phyloP scores from a whole-genome alignment of 2,329 filamentous ascomycete species.

The Diaporthe sp. region DNA sequence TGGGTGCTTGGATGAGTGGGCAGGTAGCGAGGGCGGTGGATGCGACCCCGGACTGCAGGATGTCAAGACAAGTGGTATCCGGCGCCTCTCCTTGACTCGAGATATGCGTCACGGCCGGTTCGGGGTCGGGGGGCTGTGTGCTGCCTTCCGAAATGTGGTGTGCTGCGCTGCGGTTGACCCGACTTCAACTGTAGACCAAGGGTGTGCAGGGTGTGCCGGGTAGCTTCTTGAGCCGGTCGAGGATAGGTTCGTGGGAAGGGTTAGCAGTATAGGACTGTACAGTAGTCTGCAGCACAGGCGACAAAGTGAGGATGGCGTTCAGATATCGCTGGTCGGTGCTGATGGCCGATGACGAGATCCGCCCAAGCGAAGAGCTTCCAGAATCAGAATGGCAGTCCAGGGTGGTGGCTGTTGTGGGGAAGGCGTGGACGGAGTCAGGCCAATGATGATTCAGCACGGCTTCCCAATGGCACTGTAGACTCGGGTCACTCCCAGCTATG shows the following conservation, averaged over 20 bases:
- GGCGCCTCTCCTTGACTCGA: constrained; percentile 26
- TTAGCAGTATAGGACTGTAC: background rate
- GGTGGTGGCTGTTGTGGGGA: constrained; percentile 15
- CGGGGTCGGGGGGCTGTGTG: background rate
- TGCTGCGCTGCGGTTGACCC: background rate
- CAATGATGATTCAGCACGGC: constrained; percentile 7
- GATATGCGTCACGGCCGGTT: constrained; percentile 24
- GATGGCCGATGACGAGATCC: constrained; percentile 28
- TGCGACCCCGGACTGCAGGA: constrained; percentile 29
- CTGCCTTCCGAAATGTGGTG: background rate
- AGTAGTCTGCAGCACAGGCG: background rate
- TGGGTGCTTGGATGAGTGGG: constrained; percentile 5
- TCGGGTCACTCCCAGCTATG: too few relatives aligned
- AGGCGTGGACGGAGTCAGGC: background rate
- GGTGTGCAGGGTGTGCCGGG: background rate
- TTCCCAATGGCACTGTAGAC: background rate
- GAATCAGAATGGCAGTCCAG: constrained; percentile 13
- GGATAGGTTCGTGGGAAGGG: background rate
- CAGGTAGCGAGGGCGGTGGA: constrained; percentile 21
- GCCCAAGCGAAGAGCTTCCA: constrained; percentile 9
- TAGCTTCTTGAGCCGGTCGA: background rate
- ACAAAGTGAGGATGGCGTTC: background rate
- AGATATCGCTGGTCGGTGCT: constrained; percentile 13
- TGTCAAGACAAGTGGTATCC: constrained; percentile 29
- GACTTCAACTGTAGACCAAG: background rate